Percentiles rank a stretch among this genome's conserved stretches.
Evolutionary conservation across 1,139 yeast genomes (phyloP).

Genomic region (Suhomyces yuchorum): DNA sequence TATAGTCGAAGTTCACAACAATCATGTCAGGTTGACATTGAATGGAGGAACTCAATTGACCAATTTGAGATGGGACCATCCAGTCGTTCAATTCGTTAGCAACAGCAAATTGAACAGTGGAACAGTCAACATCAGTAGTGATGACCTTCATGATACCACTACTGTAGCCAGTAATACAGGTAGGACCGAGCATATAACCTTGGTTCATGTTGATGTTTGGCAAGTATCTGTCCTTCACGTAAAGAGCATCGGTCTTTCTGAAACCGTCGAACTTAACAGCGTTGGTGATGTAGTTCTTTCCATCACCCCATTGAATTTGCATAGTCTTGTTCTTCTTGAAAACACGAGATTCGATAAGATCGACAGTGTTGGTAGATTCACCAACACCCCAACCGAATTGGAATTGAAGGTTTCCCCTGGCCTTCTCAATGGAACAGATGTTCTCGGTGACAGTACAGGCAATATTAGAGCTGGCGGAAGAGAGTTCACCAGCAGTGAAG

Average conservation of each 20-base stretch:
- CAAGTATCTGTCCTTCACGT: not conserved
- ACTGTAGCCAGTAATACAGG: not conserved
- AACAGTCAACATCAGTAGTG: not conserved
- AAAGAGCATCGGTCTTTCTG: not conserved
- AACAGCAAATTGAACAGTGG: not conserved
- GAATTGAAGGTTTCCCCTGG: not conserved
- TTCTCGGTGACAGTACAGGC: not conserved
- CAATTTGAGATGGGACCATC: not conserved
- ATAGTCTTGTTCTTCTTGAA: not conserved
- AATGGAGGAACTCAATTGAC: not conserved
- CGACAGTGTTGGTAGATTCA: not conserved
- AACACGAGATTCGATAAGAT: not conserved
- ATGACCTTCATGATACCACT: not conserved
- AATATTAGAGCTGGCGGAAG: not conserved
- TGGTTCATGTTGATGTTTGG: not conserved
- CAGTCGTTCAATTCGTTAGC: not conserved
- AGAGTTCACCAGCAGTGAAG: not conserved
- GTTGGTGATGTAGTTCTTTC: not conserved
- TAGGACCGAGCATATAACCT: not conserved
- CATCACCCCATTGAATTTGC: not conserved
- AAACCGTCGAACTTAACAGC: not conserved
- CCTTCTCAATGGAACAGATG: not conserved
- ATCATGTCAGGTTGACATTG: not conserved
- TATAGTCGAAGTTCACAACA: not conserved
- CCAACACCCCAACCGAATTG: slow-evolving; percentile 1